phyloP scores from a whole-genome alignment of 106 monocot genomes.

The Iris macrosiphon region DNA sequence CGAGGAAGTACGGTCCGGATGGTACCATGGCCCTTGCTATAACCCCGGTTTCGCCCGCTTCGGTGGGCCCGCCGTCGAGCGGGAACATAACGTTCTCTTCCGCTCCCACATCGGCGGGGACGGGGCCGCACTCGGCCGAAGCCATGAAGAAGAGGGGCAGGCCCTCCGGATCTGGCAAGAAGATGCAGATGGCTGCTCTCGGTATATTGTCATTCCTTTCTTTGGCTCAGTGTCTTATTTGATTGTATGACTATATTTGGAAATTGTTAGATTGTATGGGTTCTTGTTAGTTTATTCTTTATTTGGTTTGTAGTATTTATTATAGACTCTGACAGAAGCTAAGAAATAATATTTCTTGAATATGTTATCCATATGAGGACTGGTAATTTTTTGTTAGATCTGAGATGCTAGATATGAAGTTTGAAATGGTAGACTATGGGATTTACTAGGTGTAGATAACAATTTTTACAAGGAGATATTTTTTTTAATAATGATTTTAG shows the following conservation, averaged over 20 bases:
- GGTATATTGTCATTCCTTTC: constrained; percentile 21
- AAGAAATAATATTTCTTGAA: too few species aligned
- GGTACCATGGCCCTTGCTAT: constrained; percentile 34
- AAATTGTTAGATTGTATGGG: neutral
- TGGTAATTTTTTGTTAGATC: constrained; percentile 10
- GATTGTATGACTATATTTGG: neutral
- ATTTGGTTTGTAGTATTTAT: neutral
- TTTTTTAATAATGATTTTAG: neutral
- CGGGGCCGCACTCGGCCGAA: neutral
- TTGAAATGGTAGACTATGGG: too few species aligned
- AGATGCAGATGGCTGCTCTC: constrained; percentile 48
- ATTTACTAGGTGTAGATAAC: too few species aligned
- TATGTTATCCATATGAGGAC: neutral
- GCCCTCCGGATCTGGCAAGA: constrained; percentile 47
- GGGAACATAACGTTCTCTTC: neutral
- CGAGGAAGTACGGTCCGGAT: constrained; percentile 70
- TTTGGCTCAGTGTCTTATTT: neutral
- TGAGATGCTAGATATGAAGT: constrained; percentile 9
- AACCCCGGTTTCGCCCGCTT: constrained; percentile 8
- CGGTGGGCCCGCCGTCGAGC: neutral
- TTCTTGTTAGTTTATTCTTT: neutral
- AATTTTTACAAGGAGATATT: neutral
- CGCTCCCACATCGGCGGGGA: neutral
- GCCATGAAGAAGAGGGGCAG: constrained; percentile 37
- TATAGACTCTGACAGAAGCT: neutral